Evolutionary conservation across 2,329 filamentous ascomycete species (phyloP).

Genomic region (Anisogramma anomala): DNA sequence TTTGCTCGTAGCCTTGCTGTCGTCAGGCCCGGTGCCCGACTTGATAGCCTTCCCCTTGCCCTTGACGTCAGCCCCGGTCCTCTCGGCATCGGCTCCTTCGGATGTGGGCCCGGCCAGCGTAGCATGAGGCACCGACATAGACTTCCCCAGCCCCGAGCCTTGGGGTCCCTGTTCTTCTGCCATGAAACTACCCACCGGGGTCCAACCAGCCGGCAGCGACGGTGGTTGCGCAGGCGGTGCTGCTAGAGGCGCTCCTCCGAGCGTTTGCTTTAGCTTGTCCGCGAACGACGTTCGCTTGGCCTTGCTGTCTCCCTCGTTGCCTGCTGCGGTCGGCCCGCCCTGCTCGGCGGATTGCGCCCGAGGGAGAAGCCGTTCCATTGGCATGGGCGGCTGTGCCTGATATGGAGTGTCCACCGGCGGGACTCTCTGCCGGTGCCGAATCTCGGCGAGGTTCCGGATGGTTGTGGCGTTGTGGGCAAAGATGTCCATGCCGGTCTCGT

Average conservation of each 20-base stretch:
- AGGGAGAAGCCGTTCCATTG: conserved; percentile 1
- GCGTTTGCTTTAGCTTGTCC: neutral
- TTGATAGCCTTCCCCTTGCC: neutral
- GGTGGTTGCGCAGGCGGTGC: neutral
- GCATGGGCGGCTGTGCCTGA: neutral
- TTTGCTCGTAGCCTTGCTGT: neutral
- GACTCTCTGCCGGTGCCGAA: conserved; percentile 6
- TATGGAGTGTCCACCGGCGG: conserved; percentile 1
- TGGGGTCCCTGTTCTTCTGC: neutral
- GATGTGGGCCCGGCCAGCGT: no score
- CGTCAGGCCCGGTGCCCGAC: neutral
- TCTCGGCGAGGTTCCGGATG: conserved; percentile 11
- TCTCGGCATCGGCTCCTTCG: neutral
- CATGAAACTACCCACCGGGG: neutral
- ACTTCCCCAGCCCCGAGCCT: neutral
- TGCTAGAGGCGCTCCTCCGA: neutral
- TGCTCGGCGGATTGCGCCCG: neutral
- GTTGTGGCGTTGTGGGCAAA: conserved; percentile 8
- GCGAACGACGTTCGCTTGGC: neutral
- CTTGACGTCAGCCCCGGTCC: neutral
- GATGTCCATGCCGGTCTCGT: conserved; percentile 1
- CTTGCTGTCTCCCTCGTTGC: neutral
- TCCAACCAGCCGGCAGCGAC: neutral
- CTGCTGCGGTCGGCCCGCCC: neutral
- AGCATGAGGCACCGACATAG: neutral